These are phyloP conservation scores for Streptanthus diversifolius DNA, from an alignment of 345 rosid genomes.

Conservation along the genomic window DNA sequence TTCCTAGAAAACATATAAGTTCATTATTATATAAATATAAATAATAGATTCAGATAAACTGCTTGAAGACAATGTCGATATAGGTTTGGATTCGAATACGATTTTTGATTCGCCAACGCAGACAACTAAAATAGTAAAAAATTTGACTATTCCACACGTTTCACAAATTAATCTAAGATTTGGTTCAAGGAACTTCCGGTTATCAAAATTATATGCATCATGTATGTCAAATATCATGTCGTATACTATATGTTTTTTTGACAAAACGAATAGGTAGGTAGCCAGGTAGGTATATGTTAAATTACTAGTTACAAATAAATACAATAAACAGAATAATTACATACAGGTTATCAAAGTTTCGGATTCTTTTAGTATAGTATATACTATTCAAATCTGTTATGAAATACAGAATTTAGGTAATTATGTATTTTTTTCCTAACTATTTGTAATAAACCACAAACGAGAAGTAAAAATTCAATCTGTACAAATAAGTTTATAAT, in stretches of 20 bases:
- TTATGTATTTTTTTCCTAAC: neutral
- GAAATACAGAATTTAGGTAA: neutral
- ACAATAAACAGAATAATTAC: neutral
- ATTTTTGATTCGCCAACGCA: neutral
- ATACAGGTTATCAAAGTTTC: neutral
- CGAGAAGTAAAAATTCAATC: neutral
- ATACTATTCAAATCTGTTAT: neutral
- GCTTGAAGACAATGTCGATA: neutral
- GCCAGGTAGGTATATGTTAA: neutral
- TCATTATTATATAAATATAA: neutral
- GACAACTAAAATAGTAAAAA: neutral
- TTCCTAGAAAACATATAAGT: no score
- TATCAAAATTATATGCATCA: neutral
- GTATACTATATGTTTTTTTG: neutral
- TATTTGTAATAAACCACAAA: neutral
- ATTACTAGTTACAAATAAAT: neutral
- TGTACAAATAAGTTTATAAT: neutral
- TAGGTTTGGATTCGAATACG: neutral
- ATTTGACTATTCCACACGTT: neutral
- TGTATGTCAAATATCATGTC: no score
- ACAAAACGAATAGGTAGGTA: neutral
- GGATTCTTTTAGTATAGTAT: neutral
- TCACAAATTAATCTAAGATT: neutral
- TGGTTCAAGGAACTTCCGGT: neutral
- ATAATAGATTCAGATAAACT: neutral